phyloP scores from a whole-genome alignment of 2,329 filamentous ascomycete species.

The Colletotrichum lentis region DNA sequence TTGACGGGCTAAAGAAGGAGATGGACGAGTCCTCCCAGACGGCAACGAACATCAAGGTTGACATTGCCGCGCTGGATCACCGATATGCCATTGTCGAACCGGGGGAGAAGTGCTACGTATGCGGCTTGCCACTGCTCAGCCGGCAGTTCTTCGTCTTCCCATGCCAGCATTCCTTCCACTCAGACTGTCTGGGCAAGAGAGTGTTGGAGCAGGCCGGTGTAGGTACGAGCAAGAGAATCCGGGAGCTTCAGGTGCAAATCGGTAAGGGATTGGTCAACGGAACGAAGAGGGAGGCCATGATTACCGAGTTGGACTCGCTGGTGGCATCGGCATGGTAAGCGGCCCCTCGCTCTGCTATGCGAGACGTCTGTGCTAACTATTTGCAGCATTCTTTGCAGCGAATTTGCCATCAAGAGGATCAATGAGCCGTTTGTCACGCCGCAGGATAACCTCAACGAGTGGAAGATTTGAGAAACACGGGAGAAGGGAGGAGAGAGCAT shows the following conservation, averaged over 20 bases:
- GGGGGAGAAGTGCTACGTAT: slow-evolving; percentile 92
- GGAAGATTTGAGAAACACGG: slow-evolving; percentile 66
- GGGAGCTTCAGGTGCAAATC: slow-evolving; percentile 84
- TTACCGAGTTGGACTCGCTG: slow-evolving; percentile 88
- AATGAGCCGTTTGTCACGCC: slow-evolving; percentile 88
- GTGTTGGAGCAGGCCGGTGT: slow-evolving; percentile 84
- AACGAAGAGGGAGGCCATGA: slow-evolving; percentile 78
- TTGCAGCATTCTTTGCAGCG: slow-evolving; percentile 86
- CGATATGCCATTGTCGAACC: slow-evolving; percentile 97
- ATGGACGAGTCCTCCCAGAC: slow-evolving; percentile 96
- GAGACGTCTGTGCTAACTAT: slow-evolving; percentile 38
- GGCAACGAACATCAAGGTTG: slow-evolving; percentile 86
- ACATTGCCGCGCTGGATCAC: slow-evolving; percentile 85
- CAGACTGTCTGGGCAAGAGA: slow-evolving; percentile 87
- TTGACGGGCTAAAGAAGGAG: slow-evolving; percentile 85
- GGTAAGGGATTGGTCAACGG: slow-evolving; percentile 77
- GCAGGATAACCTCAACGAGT: slow-evolving; percentile 79
- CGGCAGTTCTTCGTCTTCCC: slow-evolving; percentile 98
- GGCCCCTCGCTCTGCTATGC: neutral
- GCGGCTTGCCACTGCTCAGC: slow-evolving; percentile 83
- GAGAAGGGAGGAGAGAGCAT: neutral
- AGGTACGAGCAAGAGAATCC: slow-evolving; percentile 79
- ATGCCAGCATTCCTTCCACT: slow-evolving; percentile 97
- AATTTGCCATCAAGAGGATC: slow-evolving; percentile 92
- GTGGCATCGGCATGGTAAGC: slow-evolving; percentile 87